Base-by-base conservation (phyloP, 257 asterid species). In the Solanum raphanifolium region DNA sequence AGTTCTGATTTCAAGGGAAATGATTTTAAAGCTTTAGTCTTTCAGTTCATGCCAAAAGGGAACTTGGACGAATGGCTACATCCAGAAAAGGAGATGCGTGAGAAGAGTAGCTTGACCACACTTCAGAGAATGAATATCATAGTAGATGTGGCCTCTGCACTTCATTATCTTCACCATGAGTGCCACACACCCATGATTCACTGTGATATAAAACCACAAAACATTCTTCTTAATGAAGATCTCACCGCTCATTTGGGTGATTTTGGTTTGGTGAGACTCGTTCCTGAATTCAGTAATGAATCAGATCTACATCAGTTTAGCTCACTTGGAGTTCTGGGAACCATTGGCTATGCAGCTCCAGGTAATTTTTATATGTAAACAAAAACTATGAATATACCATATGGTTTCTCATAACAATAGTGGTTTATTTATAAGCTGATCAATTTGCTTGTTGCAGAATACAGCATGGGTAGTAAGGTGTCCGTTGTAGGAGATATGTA, bases 271-370 rank as follows among this genome's bases (percentile, higher is more conserved):
- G 66, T 58, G 25, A 58, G 66, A 58, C 66, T 58, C 66, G 66
- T 58, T 58, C 66, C 66, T 58, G 66, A 58, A 58, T 58, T 58
- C 82, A 21, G 55, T 31, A 13, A 29, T 81, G 87, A 84, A 48
- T 91, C 75, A 10, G 46, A 58, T 46, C 76, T 58, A 29, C 85
- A 87, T 52, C 83, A 88, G 27, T 91, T 89, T 78, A 91, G 91
- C 89, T 91, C 93, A 60, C 90, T 90, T 84, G 90, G 88, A 72
- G 48, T 93, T 68, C 88, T 87, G 76, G 95, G 93, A 43, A 91
- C 94, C 87, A 88, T 90, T 76, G 94, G 93, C 65, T 93, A 93
- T 89, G 89, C 91, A 71, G 92, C 94, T 88, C 95, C 93, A 89
- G 94, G 94, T 92, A 90, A 27, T 3, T 4, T 68, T 68, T 13